Conservation (phyloP, 805 yeast species). For the Cyberlindnera mycetangii region DNA sequence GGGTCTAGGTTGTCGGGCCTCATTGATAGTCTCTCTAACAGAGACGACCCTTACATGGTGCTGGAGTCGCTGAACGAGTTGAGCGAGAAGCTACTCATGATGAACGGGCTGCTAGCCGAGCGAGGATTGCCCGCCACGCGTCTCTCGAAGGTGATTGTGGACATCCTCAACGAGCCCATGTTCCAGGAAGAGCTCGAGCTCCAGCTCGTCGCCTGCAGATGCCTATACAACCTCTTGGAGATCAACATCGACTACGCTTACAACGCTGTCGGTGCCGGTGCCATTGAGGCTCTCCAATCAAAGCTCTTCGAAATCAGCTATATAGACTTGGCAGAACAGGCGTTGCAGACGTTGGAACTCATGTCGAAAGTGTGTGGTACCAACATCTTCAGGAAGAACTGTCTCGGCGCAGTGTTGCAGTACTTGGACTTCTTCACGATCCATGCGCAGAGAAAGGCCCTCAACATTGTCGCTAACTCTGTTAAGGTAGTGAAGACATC, state of each 20-base stretch:
- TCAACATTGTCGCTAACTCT: slow-evolving; percentile 68
- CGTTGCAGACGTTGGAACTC: slow-evolving; percentile 68
- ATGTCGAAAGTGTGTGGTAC: slow-evolving; percentile 53
- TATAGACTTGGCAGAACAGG: slow-evolving; percentile 92
- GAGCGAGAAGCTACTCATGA: slow-evolving; percentile 63
- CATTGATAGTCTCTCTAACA: slow-evolving; percentile 17
- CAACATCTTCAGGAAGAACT: slow-evolving; percentile 54
- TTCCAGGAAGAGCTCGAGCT: slow-evolving; percentile 69
- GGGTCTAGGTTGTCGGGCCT: slow-evolving; percentile 27
- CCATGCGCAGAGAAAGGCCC: slow-evolving; percentile 83
- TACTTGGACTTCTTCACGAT: slow-evolving; percentile 85
- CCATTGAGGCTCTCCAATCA: slow-evolving; percentile 60
- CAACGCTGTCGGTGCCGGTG: slow-evolving; percentile 61
- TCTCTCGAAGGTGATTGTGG: slow-evolving; percentile 52
- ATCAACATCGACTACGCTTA: slow-evolving; percentile 62
- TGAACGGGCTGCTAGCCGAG: slow-evolving; percentile 61
- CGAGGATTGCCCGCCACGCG: slow-evolving; percentile 58
- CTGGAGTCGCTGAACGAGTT: slow-evolving; percentile 65
- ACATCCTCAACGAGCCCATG: slow-evolving; percentile 53
- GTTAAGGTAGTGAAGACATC: slow-evolving; percentile 45
- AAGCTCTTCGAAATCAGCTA: slow-evolving; percentile 73
- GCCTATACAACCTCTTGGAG: slow-evolving; percentile 77
- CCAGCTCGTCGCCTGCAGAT: slow-evolving; percentile 81
- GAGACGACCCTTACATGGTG: slow-evolving; percentile 56
- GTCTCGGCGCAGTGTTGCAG: slow-evolving; percentile 61